Conservation (phyloP, 2,329 filamentous ascomycete genomes). For the Chaetothyriales sp. region DNA sequence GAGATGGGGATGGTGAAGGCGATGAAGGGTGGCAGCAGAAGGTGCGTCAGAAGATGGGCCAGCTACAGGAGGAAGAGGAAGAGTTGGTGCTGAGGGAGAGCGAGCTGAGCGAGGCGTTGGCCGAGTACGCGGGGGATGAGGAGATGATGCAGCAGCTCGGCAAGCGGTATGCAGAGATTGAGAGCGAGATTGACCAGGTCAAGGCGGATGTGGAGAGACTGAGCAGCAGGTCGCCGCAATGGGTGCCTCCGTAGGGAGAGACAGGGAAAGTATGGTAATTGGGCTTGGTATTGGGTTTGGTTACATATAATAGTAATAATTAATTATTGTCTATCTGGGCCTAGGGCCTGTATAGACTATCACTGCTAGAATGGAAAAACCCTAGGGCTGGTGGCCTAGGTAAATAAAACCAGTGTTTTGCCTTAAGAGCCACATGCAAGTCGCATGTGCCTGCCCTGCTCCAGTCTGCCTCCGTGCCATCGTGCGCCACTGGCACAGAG, state of each 20-base stretch:
- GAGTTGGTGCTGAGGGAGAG: slow-evolving; percentile 23
- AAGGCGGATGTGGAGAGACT: slow-evolving; percentile 25
- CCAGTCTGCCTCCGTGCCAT: too few relatives aligned
- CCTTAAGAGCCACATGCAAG: too few relatives aligned
- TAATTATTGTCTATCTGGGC: too few relatives aligned
- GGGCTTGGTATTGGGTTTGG: too few relatives aligned
- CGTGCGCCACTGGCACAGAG: too few relatives aligned
- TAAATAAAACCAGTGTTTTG: too few relatives aligned
- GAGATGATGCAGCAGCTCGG: slow-evolving; percentile 25
- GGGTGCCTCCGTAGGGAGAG: not conserved
- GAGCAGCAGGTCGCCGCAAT: slow-evolving; percentile 1
- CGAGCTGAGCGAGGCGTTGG: slow-evolving; percentile 22
- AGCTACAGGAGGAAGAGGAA: slow-evolving; percentile 25
- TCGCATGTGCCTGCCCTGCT: too few relatives aligned
- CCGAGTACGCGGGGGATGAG: slow-evolving; percentile 26
- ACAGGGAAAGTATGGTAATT: too few relatives aligned
- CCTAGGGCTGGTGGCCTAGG: too few relatives aligned
- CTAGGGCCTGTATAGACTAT: too few relatives aligned
- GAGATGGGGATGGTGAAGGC: slow-evolving; percentile 24
- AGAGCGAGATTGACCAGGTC: slow-evolving; percentile 26
- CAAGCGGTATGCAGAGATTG: slow-evolving; percentile 25
- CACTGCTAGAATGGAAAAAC: too few relatives aligned
- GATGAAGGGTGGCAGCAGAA: slow-evolving; percentile 25
- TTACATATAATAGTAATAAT: too few relatives aligned
- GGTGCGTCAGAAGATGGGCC: slow-evolving; percentile 21